Evolutionary conservation across 2,329 filamentous ascomycete genomes (phyloP).

Genomic region (Pseudogymnoascus sp.): DNA sequence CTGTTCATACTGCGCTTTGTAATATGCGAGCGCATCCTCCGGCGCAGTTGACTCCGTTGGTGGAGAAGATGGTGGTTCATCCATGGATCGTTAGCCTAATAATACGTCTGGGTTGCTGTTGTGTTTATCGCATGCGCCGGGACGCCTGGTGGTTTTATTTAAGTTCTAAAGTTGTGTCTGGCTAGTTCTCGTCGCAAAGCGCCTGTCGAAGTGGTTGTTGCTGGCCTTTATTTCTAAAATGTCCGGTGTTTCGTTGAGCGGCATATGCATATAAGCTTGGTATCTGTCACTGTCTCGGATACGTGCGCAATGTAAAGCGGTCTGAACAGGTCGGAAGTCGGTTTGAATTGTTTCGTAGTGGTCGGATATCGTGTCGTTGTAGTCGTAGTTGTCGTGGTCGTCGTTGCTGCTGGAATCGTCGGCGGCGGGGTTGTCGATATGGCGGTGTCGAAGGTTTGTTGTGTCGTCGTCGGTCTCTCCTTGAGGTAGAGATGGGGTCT

Average conservation of each 20-base stretch:
- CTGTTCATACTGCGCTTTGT: constrained; percentile 92
- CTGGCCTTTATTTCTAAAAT: constrained; percentile 3
- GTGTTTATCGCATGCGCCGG: constrained; percentile 6
- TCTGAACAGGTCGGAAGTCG: not conserved
- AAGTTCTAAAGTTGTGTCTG: not conserved
- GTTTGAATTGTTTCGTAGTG: not conserved
- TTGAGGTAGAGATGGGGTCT: constrained; percentile 2
- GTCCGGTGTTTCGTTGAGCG: not conserved
- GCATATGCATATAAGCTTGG: not conserved
- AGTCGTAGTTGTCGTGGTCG: constrained; percentile 8
- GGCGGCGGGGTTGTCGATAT: constrained; percentile 8
- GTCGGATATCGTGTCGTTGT: not conserved
- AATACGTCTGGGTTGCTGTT: not conserved
- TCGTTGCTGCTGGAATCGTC: not conserved
- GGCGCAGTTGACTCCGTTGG: constrained; percentile 46
- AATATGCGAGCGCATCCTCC: constrained; percentile 81
- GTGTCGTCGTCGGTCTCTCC: constrained; percentile 8
- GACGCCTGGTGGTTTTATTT: not conserved
- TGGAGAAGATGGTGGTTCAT: constrained; percentile 56
- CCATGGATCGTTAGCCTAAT: not conserved
- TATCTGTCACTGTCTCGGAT: not conserved
- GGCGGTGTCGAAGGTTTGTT: constrained; percentile 9
- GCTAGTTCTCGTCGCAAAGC: not conserved
- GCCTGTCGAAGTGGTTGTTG: not conserved
- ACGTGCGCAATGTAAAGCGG: constrained; percentile 5